Base-by-base conservation (phyloP, 441 rosid genomes). In the Macaranga tanarius region DNA sequence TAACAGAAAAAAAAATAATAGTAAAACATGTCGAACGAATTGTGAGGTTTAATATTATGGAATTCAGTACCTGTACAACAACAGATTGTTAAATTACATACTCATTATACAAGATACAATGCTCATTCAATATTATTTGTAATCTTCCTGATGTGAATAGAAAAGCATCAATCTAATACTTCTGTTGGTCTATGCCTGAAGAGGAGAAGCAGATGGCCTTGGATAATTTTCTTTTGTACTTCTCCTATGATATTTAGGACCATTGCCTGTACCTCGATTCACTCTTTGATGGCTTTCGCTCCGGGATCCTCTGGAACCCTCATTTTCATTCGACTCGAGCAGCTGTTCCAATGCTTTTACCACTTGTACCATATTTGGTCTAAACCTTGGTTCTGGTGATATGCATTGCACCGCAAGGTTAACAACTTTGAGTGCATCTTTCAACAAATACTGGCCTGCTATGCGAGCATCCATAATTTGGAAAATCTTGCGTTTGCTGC, bases 381-480 rank as follows among this genome's bases (percentile, higher is more conserved):
- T 87, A 10, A 74, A 77, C 78, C 76, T 94, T 1, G 92, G 85
- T 19, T 90, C 92, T 0, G 69, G 45, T 6, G 97, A 89, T 48
- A 91, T 80, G 80, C 99, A 92, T 71, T 81, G 89, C 65, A 88
- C 76, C 67, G 96, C 89, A 15, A 95, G 77, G 28, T 75, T 70
- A 7, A 91, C 89, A 16, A 74, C 73, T 77, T 86, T 87, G 45
- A 86, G 80, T 2, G 90, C 94, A 65, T 68, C 83, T 47, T 81
- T 83, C 10, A 76, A 73, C 0, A 79, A 66, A 75, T 89, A 90
- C 81, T 92, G 97, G 25, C 92, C 90, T 79, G 86, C 84, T 1
- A 94, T 74, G 42, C 92, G 84, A 65, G 82, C 80, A 81, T 92
- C 97, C 79, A 92, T 72, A 0, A 91, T 82, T 64, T 85, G 89